Evolutionary conservation across 2,329 filamentous ascomycete species (phyloP), one percentile per base, ranked within the genome.

Genomic region (Fonsecaea multimorphosa): DNA sequence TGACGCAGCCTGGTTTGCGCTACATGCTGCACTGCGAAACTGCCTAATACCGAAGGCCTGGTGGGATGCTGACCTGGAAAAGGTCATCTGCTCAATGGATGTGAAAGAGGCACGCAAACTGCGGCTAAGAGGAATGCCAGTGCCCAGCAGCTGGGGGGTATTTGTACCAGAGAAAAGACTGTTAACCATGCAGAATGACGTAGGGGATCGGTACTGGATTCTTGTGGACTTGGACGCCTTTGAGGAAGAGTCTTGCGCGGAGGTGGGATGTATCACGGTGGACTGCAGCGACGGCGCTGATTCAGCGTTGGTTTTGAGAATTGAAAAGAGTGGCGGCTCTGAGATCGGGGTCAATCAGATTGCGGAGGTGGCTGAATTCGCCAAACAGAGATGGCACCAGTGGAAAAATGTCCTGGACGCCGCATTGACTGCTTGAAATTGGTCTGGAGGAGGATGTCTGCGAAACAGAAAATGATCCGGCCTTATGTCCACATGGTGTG

Each of bases 191-290:
- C 61, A 38, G 7, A 55, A 62, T n/a, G 65, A 83, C 78, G 70
- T 84, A 82, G 73, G 84, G 82, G 74, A 73, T 58, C 74, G 73
- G 71, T 72, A 74, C 67, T 96, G 93, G 92, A 81, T 97, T 2
- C 79, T 99, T 64, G 87, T 91, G 6, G 95, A 99, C 79, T 92
- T 92, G 1, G 95, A 99, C 79, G 86, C 88, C 24, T 89, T 96
- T 72, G 95, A 99, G 80, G 95, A 98, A 80, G 86, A 85, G 8
- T 79, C 96, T 51, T 96, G 92, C 75, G 84, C 88, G 67, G 95
- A 99, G 82, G 85, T 79, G n/a, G 82, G 95, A n/a, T 93, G 89
- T 2, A 81, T 97, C 36, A 88, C 95, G 56, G 86, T 97, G n/a
- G 90, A 94, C 75, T 81, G 81, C 51, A 62, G 70, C 73, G 75